Evolutionary conservation across 345 rosid genomes (phyloP), one percentile per base, ranked within the genome.

Genomic region (Reutealis trisperma): DNA sequence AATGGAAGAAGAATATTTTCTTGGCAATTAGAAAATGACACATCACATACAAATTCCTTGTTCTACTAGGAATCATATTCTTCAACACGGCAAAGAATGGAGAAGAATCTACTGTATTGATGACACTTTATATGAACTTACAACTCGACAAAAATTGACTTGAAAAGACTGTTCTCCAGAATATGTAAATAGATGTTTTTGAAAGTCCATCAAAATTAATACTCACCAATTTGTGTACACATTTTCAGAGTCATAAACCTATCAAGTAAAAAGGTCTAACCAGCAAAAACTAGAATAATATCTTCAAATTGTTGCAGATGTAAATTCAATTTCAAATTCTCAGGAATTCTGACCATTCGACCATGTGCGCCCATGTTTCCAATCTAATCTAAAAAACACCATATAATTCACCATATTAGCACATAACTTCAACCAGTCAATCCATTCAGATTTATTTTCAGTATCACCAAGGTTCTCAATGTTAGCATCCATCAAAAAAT

Each of bases 401-500:
- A 27, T 27, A 27, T 27, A 1, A 1, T 27, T 27, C 30, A 27
- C 30, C 30, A 27, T 27, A 27, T 27, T 27, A 27, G 30, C 30
- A 27, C 1, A 27, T 27, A 1, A 27, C 30, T 27, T 27, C 30
- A 27, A 27, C 30, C 30, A 27, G 1, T 27, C 30, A 27, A 27
- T 27, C 30, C 30, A 27, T 27, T 59, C 47, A 67, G 77, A 71
- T 13, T 13, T 58, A 24, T 8, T 37, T 41, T 51, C 60, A 58
- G 52, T 19, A 55, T 71, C 72, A 51, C 15, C 63, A 44, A 85
- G 70, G 71, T 75, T 52, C 63, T 63, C 66, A 32, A 52, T 65
- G 30, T 63, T 68, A 52, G 34, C 78, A 52, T 73, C 34, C 54
- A 21, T 77, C 72, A 85, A 78, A 70, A 76, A 85, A 75, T 83